Evolutionary conservation across 2,329 filamentous ascomycete genomes (phyloP).

Genomic region (Botrytis cinerea): DNA sequence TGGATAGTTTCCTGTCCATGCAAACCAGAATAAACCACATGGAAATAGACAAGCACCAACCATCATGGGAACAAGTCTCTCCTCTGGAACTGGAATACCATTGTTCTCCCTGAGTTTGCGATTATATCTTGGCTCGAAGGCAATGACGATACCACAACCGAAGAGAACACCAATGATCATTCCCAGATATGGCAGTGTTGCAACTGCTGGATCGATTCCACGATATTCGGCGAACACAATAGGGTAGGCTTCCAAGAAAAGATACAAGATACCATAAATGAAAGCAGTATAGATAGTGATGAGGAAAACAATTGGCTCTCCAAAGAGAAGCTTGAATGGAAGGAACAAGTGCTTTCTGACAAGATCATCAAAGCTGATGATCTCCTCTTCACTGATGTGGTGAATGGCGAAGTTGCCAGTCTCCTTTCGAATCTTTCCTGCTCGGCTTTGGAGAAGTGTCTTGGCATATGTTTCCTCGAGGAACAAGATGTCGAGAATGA

Average conservation of each 20-base stretch:
- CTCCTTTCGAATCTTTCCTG: constrained; percentile 48
- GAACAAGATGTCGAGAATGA: constrained; percentile 45
- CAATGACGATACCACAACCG: constrained; percentile 64
- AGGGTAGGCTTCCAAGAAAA: constrained; percentile 52
- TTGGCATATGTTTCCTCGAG: constrained; percentile 54
- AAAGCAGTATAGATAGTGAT: constrained; percentile 53
- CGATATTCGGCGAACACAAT: constrained; percentile 48
- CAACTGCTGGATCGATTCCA: constrained; percentile 41
- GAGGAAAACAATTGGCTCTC: constrained; percentile 63
- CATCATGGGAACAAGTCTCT: constrained; percentile 46
- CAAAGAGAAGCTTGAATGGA: constrained; percentile 57
- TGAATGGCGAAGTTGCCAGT: constrained; percentile 42
- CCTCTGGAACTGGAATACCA: constrained; percentile 42
- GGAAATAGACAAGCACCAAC: constrained; percentile 44
- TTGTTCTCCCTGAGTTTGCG: constrained; percentile 44
- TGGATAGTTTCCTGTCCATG: constrained; percentile 43
- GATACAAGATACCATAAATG: constrained; percentile 55
- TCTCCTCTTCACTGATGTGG: constrained; percentile 43
- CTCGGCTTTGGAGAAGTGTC: constrained; percentile 51
- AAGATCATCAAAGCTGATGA: constrained; percentile 44
- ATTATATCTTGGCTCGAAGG: constrained; percentile 65
- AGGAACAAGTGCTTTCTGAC: constrained; percentile 33
- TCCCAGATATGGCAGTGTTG: constrained; percentile 39
- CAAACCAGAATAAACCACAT: constrained; percentile 45
- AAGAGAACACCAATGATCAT: constrained; percentile 64